These are phyloP conservation scores for Annulohypoxylon stygium DNA, from an alignment of 495 filamentous ascomycete genomes.

Conservation along the genomic window DNA sequence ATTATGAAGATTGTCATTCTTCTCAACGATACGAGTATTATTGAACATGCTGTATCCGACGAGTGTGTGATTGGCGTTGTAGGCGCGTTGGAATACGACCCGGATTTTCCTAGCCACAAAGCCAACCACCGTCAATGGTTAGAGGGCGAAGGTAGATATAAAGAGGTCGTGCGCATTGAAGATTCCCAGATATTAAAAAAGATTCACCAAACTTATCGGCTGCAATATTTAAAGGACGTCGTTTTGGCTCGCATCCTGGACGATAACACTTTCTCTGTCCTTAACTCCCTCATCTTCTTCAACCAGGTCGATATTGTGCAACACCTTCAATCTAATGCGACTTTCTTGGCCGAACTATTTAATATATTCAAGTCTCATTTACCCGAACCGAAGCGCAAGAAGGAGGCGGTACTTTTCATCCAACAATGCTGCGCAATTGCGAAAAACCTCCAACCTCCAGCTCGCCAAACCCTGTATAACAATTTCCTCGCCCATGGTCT, in stretches of 20 bases:
- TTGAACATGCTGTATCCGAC: slow-evolving; percentile 93
- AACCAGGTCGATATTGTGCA: slow-evolving; percentile 98
- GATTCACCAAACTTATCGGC: slow-evolving; percentile 94
- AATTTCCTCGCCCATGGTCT: slow-evolving; percentile 92
- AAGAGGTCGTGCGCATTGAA: slow-evolving; percentile 94
- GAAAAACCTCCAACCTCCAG: slow-evolving; percentile 89
- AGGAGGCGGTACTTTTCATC: slow-evolving; percentile 95
- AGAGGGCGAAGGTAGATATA: slow-evolving; percentile 87
- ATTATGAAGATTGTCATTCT: slow-evolving; percentile 98
- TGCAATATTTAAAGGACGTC: slow-evolving; percentile 99
- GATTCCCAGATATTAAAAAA: slow-evolving; percentile 84
- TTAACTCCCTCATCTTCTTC: slow-evolving; percentile 98
- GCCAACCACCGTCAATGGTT: slow-evolving; percentile 97
- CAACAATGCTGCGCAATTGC: slow-evolving; percentile 96
- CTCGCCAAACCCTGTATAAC: slow-evolving; percentile 82
- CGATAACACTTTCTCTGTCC: slow-evolving; percentile 96
- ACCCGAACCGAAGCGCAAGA: slow-evolving; percentile 78
- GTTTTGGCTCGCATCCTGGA: slow-evolving; percentile 96
- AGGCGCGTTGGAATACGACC: slow-evolving; percentile 97
- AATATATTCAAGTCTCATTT: slow-evolving; percentile 79
- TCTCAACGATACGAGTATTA: slow-evolving; percentile 93
- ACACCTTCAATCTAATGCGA: slow-evolving; percentile 82
- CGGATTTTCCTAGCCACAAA: slow-evolving; percentile 98
- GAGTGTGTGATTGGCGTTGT: slow-evolving; percentile 91
- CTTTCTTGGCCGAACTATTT: slow-evolving; percentile 90